These are phyloP conservation scores for Penicillium turbatum DNA, from an alignment of 495 filamentous ascomycete genomes.

Conservation along the genomic window DNA sequence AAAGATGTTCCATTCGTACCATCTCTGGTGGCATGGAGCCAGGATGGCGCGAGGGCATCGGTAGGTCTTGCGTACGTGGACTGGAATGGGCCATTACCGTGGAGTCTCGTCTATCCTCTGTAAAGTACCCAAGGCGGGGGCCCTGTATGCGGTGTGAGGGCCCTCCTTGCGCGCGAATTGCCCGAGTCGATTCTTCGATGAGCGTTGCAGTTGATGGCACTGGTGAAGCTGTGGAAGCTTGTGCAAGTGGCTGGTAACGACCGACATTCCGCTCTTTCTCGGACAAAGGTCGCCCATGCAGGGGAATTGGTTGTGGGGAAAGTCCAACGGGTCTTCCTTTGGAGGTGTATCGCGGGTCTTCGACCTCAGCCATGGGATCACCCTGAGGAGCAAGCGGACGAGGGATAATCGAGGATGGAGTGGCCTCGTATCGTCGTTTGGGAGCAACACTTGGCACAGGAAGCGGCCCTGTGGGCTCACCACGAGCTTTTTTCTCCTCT, in stretches of 20 bases:
- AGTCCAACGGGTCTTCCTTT: slow-evolving; percentile 40
- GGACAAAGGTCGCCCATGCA: slow-evolving; percentile 28
- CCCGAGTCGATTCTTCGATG: slow-evolving; percentile 31
- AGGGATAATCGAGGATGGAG: slow-evolving; percentile 52
- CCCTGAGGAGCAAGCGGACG: slow-evolving; percentile 58
- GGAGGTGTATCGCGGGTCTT: slow-evolving; percentile 47
- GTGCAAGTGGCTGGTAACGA: slow-evolving; percentile 42
- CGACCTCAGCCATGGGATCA: slow-evolving; percentile 46
- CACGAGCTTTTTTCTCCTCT: slow-evolving; percentile 62
- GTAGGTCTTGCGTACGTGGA: slow-evolving; percentile 30
- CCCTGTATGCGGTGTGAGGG: slow-evolving; percentile 32
- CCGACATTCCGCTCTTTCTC: slow-evolving; percentile 37
- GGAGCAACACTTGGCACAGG: slow-evolving; percentile 57
- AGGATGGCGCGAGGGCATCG: slow-evolving; percentile 31
- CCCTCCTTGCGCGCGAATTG: slow-evolving; percentile 26
- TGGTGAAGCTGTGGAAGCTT: slow-evolving; percentile 36
- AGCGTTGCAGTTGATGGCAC: slow-evolving; percentile 28
- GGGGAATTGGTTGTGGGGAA: slow-evolving; percentile 30
- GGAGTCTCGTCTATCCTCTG: slow-evolving; percentile 43
- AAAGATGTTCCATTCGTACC: slow-evolving; percentile 36
- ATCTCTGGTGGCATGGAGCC: slow-evolving; percentile 29
- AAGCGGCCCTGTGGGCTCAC: slow-evolving; percentile 65
- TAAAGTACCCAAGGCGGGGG: slow-evolving; percentile 43
- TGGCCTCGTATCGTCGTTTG: slow-evolving; percentile 55
- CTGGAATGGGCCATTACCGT: slow-evolving; percentile 28